Conservation (phyloP, 768 basidiomycete genomes). For the Cyathus striatus region DNA sequence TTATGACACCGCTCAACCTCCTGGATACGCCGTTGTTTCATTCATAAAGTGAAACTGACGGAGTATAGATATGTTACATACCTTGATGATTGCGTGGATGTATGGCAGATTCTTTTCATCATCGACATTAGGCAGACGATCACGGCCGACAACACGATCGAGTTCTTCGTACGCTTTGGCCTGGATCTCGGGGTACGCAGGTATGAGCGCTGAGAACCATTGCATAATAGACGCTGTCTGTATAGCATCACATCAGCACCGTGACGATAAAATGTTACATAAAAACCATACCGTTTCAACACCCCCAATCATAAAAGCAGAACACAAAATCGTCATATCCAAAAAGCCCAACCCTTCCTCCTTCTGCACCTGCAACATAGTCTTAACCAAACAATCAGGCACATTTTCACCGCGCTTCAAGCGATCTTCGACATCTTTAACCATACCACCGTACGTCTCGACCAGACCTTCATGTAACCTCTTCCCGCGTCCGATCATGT, state of each 20-base stretch:
- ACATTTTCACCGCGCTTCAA: slow-evolving; percentile 30
- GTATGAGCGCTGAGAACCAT: slow-evolving; percentile 31
- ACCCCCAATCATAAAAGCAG: slow-evolving; percentile 40
- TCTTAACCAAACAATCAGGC: slow-evolving; percentile 38
- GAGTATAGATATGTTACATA: slow-evolving; percentile 5
- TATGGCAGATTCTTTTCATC: slow-evolving; percentile 30
- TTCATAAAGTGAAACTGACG: slow-evolving; percentile 3
- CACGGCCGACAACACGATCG: slow-evolving; percentile 23
- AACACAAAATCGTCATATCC: slow-evolving; percentile 34
- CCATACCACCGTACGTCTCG: slow-evolving; percentile 31
- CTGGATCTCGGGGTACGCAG: slow-evolving; percentile 21
- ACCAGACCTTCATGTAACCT: slow-evolving; percentile 33
- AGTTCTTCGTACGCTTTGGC: slow-evolving; percentile 23
- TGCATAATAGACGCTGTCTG: slow-evolving; percentile 32
- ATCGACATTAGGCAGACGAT: slow-evolving; percentile 22
- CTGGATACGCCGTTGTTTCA: slow-evolving; percentile 11
- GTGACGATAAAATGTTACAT: not conserved
- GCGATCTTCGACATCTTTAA: slow-evolving; percentile 27
- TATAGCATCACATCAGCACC: not conserved
- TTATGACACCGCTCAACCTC: slow-evolving; percentile 30
- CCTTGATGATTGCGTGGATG: slow-evolving; percentile 26
- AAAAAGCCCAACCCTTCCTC: slow-evolving; percentile 29
- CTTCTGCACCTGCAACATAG: slow-evolving; percentile 23
- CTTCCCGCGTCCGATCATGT: slow-evolving; percentile 29
- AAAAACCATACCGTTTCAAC: slow-evolving; percentile 30